Evolutionary conservation across 148 eudicot genomes (phyloP), one percentile per base, ranked within the genome.

Genomic region (Diospyros kaki): DNA sequence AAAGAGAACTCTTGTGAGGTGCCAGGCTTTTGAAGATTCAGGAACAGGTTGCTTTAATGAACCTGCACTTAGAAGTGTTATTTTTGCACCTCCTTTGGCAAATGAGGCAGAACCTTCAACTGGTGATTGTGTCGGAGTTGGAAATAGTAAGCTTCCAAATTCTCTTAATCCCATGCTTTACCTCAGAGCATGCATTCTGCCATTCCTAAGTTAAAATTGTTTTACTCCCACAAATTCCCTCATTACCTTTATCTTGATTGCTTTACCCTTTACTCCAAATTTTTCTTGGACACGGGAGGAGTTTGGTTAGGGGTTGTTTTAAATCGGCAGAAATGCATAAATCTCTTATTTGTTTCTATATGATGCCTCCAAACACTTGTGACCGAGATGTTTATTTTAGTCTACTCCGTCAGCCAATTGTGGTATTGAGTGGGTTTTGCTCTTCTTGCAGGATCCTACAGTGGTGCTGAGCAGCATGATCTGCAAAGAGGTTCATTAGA

Each of bases 41-140:
- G 89, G 95, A 56, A 84, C 76, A 51, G 92, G 98, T 85, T 94
- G 95, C 85, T 94, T 94, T 56, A 79, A 78, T 50, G 97, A 90
- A 46, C 95, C 98, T 76, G 77, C 86, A 46, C 86, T 88, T 46
- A 89, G 88, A 15, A 97, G 90, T 63, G 78, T 91, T 72, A 83
- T 80, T 81, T 85, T 91, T 76, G 80, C 78, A 67, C 87, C 88
- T 12, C 74, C 85, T 63, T 76, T 51, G 40, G 81, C 75, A 74
- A 73, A 60, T 73, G 87, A 80, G 44, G 80, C 55, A 52, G 89
- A 83, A 79, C 68, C 82, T 68, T 62, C 68, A 63, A 58, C 76
- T 42, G 42, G 73, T 73, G 69, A 72, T 66, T 73, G 62, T 58
- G 40, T 58, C 42, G 64, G 80, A 52, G 81, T 78, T 71, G 80